Evolutionary conservation across 768 basidiomycete genomes (phyloP), one percentile per base, ranked within the genome.

Genomic region (Amyloporia xantha): DNA sequence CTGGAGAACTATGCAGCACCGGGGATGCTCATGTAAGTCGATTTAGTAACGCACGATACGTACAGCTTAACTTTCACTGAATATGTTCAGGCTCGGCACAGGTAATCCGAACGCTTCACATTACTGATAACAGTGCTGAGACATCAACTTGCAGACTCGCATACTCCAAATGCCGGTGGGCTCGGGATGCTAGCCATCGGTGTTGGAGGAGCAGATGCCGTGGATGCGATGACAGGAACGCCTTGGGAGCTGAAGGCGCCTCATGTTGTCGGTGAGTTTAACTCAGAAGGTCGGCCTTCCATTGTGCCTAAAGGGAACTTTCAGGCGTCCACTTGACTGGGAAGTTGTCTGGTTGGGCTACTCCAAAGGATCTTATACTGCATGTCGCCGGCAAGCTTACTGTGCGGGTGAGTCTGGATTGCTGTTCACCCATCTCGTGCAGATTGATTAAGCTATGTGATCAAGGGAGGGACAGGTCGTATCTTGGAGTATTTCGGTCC

Each of bases 231-330:
- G 82, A 97, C 94, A 2, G 91, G 88, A 43, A 97, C 93, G 10
- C 93, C 95, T 37, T 99, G 96, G 96, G 95, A 97, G 66, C 71
- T 98, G 44, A 96, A 95, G 66, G 91, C 91, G 17, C 92, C 92
- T 10, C 75, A 84, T 53, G 75, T 96, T 24, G 75, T 87, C 43
- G 90, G 89, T 87, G 54, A 59, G 79, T 57, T 39, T 24, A 17
- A 12, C 27, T 11, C n/a, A n/a, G n/a, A n/a, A n/a, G n/a, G n/a
- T n/a, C n/a, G n/a, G n/a, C n/a, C n/a, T n/a, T n/a, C n/a, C n/a
- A n/a, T n/a, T n/a, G n/a, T n/a, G n/a, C n/a, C n/a, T n/a, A n/a
- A n/a, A 38, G 45, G 12, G 1, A 19, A 25, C n/a, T 20, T n/a
- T 7, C 33, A 89, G 94, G 94, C 28, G 73, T 99, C 48, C 89